A percentile compares a stretch with the other conserved stretches of the same genome.
These are phyloP conservation scores for Penicillium argentinense DNA, from an alignment of 495 filamentous ascomycete species.

Conservation along the genomic window DNA sequence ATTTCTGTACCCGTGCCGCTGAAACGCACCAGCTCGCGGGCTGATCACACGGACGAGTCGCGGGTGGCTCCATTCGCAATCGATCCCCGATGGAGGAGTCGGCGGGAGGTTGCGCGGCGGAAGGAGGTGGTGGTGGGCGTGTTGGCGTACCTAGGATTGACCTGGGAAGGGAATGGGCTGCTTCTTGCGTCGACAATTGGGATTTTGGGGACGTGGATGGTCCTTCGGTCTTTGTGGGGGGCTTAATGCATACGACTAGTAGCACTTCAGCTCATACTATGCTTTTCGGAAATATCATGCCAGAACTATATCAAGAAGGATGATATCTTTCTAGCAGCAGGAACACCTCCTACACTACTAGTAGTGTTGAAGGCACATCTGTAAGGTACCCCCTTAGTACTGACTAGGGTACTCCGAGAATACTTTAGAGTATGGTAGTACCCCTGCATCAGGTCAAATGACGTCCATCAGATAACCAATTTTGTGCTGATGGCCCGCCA, in stretches of 20 bases:
- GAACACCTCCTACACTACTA: no score
- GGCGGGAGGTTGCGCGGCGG: constrained; percentile 49
- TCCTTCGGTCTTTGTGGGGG: constrained; percentile 36
- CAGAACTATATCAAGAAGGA: no score
- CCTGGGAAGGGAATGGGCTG: constrained; percentile 59
- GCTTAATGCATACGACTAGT: constrained; percentile 8
- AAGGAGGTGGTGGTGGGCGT: constrained; percentile 61
- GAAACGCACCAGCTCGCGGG: constrained; percentile 14
- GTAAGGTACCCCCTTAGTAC: no score
- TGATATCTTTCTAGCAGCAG: no score
- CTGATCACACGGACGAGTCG: constrained; percentile 22
- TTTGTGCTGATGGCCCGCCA: no score
- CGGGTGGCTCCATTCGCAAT: constrained; percentile 53
- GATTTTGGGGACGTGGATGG: constrained; percentile 46
- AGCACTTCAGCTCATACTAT: no score
- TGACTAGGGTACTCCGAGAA: no score
- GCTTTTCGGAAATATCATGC: no score
- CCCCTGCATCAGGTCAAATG: neutral
- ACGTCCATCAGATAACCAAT: neutral
- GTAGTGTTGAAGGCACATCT: no score
- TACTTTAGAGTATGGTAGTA: no score
- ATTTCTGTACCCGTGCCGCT: constrained; percentile 54
- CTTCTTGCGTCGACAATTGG: constrained; percentile 46
- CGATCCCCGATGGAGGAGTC: constrained; percentile 50
- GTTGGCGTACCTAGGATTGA: constrained; percentile 55